Base-by-base conservation (phyloP, 768 basidiomycete species). In the Kwoniella bestiolae region DNA sequence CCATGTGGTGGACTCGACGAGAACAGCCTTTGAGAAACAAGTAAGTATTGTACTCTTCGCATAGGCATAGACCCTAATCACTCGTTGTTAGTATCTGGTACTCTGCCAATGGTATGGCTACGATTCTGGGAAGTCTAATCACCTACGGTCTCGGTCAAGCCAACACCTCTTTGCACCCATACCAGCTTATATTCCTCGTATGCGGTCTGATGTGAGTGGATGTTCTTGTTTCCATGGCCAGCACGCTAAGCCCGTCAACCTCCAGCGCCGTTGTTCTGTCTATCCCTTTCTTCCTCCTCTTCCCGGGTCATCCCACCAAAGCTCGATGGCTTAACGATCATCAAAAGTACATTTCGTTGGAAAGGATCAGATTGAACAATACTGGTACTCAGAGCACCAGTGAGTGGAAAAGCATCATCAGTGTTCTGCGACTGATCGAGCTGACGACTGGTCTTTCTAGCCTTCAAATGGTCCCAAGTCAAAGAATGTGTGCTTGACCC, bases 1-100 rank as follows among this genome's bases (percentile, higher is more conserved):
- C 83, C 60, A 70, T 72, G 68, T 85, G 84, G 84, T 85, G 84
- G 84, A 81, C 84, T 14, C 75, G 84, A n/a, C 81, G 84, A 12
- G 84, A 85, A 65, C 84, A 85, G 68, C 83, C 84, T 0, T 72
- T 83, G 68, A 80, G 84, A 2, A 71, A 83, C 26, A 63, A 65
- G 50, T 51, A 11, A 31, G 50, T 51, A 18, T 28, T 11, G 14
- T n/a, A n/a, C n/a, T n/a, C n/a, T 12, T 47, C 46, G 44, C 14
- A 6, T n/a, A 3, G n/a, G 47, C 9, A 23, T 6, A 6, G 6
- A 11, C 46, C n/a, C n/a, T n/a, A n/a, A n/a, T n/a, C n/a, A n/a
- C n/a, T n/a, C n/a, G n/a, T n/a, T n/a, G n/a, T n/a, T 31, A 52
- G 50, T 35, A 53, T 69, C 34, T 72, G 70, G 67, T 76, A 82